Evolutionary conservation across 2,329 filamentous ascomycete genomes (phyloP).

Genomic region (Pseudogymnoascus sp.): DNA sequence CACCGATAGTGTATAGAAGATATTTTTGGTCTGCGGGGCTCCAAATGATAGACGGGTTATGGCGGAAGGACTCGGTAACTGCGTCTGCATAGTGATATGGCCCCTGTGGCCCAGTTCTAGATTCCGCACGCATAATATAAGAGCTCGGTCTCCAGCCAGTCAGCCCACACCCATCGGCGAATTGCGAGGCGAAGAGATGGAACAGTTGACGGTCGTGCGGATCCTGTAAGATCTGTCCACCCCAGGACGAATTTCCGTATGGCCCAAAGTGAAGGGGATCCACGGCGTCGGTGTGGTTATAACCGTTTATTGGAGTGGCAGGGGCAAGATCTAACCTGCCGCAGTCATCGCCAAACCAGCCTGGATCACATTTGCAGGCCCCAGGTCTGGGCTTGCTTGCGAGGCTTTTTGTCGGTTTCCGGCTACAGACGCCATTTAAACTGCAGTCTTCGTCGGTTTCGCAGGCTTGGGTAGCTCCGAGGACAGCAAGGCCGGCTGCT

Average conservation of each 20-base stretch:
- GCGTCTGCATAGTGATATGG: slow-evolving; percentile 37
- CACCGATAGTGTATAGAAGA: slow-evolving; percentile 40
- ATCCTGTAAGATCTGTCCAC: slow-evolving; percentile 40
- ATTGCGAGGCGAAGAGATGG: slow-evolving; percentile 40
- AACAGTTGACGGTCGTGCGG: slow-evolving; percentile 32
- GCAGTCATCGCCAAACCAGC: slow-evolving; percentile 39
- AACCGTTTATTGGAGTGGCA: slow-evolving; percentile 35
- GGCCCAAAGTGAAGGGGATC: neutral
- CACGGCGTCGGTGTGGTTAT: slow-evolving; percentile 35
- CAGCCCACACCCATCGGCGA: slow-evolving; percentile 39
- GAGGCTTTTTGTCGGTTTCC: neutral
- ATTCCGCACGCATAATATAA: slow-evolving; percentile 40
- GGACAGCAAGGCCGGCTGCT: neutral
- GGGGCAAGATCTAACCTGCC: slow-evolving; percentile 39
- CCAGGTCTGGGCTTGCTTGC: slow-evolving; percentile 12
- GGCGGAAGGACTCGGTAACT: slow-evolving; percentile 37
- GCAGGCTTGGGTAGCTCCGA: neutral
- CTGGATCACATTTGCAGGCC: slow-evolving; percentile 29
- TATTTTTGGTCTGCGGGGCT: slow-evolving; percentile 38
- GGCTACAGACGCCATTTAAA: slow-evolving; percentile 33
- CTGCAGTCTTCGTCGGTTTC: slow-evolving; percentile 32
- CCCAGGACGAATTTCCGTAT: slow-evolving; percentile 40
- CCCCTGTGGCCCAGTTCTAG: slow-evolving; percentile 35
- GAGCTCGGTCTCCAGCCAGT: slow-evolving; percentile 41
- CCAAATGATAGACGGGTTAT: slow-evolving; percentile 40